Percentiles rank a stretch among this genome's conserved stretches.
These are phyloP conservation scores for Pyrus hybrid DNA, from an alignment of 331 rosid genomes.

Conservation along the genomic window DNA sequence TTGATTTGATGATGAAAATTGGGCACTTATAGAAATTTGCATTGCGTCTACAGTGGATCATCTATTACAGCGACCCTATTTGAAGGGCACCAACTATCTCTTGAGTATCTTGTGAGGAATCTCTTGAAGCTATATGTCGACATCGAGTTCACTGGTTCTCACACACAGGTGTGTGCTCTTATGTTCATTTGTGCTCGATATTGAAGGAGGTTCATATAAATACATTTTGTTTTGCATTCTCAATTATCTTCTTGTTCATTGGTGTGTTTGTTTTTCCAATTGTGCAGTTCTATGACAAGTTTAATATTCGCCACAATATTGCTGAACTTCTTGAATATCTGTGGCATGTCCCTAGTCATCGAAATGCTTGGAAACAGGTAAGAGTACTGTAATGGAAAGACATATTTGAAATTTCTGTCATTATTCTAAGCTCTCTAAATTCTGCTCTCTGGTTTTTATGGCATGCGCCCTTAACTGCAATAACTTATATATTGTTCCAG, in stretches of 20 bases:
- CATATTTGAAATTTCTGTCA: not conserved
- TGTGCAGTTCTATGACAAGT: conserved; percentile 93
- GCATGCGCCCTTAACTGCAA: conserved; percentile 7
- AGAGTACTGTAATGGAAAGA: conserved; percentile 2
- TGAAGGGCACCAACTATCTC: conserved; percentile 94
- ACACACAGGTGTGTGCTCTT: conserved; percentile 62
- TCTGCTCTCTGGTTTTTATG: not conserved
- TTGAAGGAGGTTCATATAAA: not conserved
- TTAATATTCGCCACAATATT: conserved; percentile 94
- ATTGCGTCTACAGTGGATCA: conserved; percentile 51
- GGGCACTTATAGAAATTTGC: conserved; percentile 8
- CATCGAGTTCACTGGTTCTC: conserved; percentile 98
- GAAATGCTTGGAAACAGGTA: conserved; percentile 98
- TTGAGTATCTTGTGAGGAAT: conserved; percentile 90
- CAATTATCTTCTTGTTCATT: conserved; percentile 9
- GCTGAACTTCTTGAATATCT: conserved; percentile 98
- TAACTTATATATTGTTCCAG: conserved; percentile 37
- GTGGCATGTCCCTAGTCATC: conserved; percentile 99
- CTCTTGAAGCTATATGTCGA: conserved; percentile 96
- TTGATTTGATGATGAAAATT: conserved; percentile 20
- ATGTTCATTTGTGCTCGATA: not conserved
- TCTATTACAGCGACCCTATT: conserved; percentile 67
- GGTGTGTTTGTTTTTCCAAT: conserved; percentile 13
- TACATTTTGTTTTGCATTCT: not conserved
- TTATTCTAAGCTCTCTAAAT: not conserved